A percentile compares a stretch with the other conserved stretches of the same genome.
Evolutionary conservation across 441 rosid genomes (phyloP).

Genomic region (Euphorbia neoarborescens): DNA sequence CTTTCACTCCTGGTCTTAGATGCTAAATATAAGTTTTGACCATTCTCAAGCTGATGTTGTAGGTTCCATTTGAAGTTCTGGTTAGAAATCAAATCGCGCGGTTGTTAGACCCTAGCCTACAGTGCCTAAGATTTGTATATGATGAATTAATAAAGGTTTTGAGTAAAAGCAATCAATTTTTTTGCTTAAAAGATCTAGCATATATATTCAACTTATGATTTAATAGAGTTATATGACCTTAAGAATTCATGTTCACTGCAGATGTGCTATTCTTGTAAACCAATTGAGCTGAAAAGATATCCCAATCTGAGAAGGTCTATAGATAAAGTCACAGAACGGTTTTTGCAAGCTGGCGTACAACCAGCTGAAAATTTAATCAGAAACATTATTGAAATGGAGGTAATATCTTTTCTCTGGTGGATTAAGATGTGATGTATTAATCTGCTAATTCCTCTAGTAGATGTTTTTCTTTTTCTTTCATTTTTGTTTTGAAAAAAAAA

Average conservation of each 20-base stretch:
- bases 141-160: constrained; percentile 48
- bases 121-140: constrained; percentile 42
- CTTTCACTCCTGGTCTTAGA: neutral
- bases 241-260: constrained; percentile 13
- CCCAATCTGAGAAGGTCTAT: constrained; percentile 36
- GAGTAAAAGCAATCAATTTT: neutral
- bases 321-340: constrained; percentile 35
- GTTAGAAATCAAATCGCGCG: constrained; percentile 43
- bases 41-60: constrained; percentile 17
- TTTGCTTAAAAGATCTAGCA: neutral
- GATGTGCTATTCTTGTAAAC: constrained; percentile 40
- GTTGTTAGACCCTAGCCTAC: constrained; percentile 48
- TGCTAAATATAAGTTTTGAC: neutral
- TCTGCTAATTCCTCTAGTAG: neutral
- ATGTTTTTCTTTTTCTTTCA: no score
- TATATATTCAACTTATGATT: neutral
- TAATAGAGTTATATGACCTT: neutral
- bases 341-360: constrained; percentile 31
- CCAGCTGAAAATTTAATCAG: constrained; percentile 45
- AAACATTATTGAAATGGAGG: constrained; percentile 54
- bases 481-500: no score
- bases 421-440: neutral
- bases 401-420: constrained; percentile 12
- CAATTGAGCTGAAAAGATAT: constrained; percentile 38
- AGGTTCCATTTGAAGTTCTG: constrained; percentile 52